phyloP scores from a whole-genome alignment of 2,329 filamentous ascomycete species.

The Aspergillus costaricaensis region DNA sequence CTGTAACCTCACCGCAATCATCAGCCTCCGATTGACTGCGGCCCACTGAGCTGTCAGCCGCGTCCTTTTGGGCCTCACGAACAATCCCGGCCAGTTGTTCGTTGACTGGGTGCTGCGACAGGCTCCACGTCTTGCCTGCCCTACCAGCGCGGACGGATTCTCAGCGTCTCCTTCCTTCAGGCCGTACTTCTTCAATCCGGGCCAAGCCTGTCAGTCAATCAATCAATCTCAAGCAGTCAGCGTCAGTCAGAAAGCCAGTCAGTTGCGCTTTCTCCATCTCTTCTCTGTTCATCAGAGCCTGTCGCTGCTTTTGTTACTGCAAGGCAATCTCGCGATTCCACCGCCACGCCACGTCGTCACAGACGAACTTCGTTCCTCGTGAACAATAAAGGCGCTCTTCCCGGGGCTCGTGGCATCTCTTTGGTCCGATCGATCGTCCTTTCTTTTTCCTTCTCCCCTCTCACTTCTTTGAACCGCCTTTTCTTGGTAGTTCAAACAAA shows the following conservation, averaged over 20 bases:
- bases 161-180: slow-evolving; percentile 2
- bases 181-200: slow-evolving; percentile 6
- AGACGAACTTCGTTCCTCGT: background rate
- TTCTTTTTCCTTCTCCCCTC: background rate
- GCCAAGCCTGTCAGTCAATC: background rate
- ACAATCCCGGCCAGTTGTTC: slow-evolving; percentile 19
- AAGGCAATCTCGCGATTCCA: slow-evolving; percentile 15
- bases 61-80: slow-evolving; percentile 17
- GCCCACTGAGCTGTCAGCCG: slow-evolving; percentile 23
- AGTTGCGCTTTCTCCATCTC: background rate
- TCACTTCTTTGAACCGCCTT: background rate
- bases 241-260: slow-evolving; percentile 9
- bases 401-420: background rate
- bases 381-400: slow-evolving; percentile 2
- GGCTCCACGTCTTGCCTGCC: slow-evolving; percentile 28
- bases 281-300: slow-evolving; percentile 8
- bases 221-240: slow-evolving; percentile 13
- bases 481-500: background rate
- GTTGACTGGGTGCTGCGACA: slow-evolving; percentile 17
- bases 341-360: slow-evolving; percentile 22
- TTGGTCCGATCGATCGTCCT: background rate
- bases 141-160: slow-evolving; percentile 18
- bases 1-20: slow-evolving; percentile 27
- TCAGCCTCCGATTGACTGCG: slow-evolving; percentile 27
- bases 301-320: slow-evolving; percentile 12